These are phyloP conservation scores for Curvularia sp. DNA, from an alignment of 2,329 filamentous ascomycete genomes.

Conservation along the genomic window DNA sequence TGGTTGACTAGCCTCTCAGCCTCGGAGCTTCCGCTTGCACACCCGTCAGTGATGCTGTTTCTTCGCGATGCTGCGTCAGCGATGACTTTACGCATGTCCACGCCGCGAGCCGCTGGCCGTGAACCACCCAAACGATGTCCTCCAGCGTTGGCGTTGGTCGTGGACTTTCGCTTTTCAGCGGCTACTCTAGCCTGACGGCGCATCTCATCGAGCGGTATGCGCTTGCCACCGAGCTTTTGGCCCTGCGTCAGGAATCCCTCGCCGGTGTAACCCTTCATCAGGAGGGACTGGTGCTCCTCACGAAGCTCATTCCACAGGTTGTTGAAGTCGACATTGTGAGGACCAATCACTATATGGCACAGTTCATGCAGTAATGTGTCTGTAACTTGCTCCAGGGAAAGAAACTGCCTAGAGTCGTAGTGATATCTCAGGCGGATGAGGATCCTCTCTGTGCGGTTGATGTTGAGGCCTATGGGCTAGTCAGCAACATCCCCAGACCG, in stretches of 20 bases:
- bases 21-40: constrained; percentile 73
- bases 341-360: constrained; percentile 83
- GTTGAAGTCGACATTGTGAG: constrained; percentile 83
- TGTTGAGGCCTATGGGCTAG: constrained; percentile 67
- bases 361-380: constrained; percentile 96
- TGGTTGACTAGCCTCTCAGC: constrained; percentile 71
- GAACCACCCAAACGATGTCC: constrained; percentile 77
- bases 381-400: constrained; percentile 78
- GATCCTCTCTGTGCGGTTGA: constrained; percentile 78
- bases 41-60: constrained; percentile 73
- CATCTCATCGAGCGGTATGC: constrained; percentile 71
- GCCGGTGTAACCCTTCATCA: constrained; percentile 85
- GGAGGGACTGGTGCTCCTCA: constrained; percentile 79
- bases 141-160: constrained; percentile 69
- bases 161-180: constrained; percentile 71
- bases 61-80: constrained; percentile 71
- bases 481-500: constrained; percentile 21
- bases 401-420: constrained; percentile 75
- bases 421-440: constrained; percentile 81
- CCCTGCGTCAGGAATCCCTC: constrained; percentile 85
- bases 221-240: constrained; percentile 68
- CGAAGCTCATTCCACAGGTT: constrained; percentile 88
- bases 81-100: constrained; percentile 75
- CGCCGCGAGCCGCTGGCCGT: constrained; percentile 59
- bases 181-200: constrained; percentile 75